Base-by-base conservation (phyloP, 2,329 filamentous ascomycete genomes). In the Aspergillus jensenii region DNA sequence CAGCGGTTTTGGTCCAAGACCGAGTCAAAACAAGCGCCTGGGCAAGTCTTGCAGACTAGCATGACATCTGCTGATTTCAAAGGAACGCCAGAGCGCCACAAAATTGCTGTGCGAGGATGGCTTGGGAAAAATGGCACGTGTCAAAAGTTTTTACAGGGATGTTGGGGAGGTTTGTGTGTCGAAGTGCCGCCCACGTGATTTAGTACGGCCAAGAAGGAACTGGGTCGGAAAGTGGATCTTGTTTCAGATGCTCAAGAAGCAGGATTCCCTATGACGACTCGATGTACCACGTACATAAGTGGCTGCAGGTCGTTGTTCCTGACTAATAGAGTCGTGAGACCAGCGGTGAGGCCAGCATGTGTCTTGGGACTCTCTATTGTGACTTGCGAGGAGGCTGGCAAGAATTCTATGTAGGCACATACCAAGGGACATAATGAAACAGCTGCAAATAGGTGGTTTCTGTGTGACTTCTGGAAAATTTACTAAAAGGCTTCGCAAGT, bases 11-110 rank as follows among this genome's bases (percentile, higher is more conserved):
- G 19, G 41, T 39, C 43, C 43, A 44, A 40, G 40, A 46, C 41
- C 41, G 21, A 53, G 31, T 46, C 33, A 37, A 46, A 53, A 53
- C 41, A 53, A 53, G 43, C 51, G 52, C 43, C 52, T 54, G 15
- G 52, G 33, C 41, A 27, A 33, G 33, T 54, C n/a, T 54, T 37
- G 27, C 35, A 54, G 44, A n/a, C 35, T 54, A 48, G 52, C 44
- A 47, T 47, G 43, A 47, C 43, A 47, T 53, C 44, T 23, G 14
- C n/a, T 35, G 21, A 23, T 3, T 11, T 27, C 33, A 25, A 40
- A 41, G n/a, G 31, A 23, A 41, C 50, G 27, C 50, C 50, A 43
- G n/a, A 21, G 33, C 41, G 51, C 51, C 50, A 52, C 50, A 43
- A 21, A 3, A 12, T 27, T 52, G 51, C 39, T 23, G 51, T 45